Conservation (phyloP, 768 basidiomycete species). For the Leccinum subgranulosum region DNA sequence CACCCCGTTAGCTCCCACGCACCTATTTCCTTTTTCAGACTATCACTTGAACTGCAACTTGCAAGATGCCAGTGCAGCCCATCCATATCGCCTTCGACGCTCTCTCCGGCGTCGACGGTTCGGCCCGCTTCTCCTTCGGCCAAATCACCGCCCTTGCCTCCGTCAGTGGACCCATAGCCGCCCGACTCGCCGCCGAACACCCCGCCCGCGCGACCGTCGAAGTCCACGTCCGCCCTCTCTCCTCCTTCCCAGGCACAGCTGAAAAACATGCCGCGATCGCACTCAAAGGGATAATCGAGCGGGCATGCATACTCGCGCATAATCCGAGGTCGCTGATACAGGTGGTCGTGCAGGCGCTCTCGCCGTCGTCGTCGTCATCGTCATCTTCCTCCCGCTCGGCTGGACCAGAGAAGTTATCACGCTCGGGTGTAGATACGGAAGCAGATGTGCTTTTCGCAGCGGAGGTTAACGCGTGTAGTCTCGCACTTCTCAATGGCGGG, state of each 20-base stretch:
- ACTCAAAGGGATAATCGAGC: slow-evolving; percentile 56
- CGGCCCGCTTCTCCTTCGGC: slow-evolving; percentile 55
- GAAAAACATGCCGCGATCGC: slow-evolving; percentile 56
- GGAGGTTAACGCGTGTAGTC: slow-evolving; percentile 65
- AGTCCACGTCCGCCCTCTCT: slow-evolving; percentile 66
- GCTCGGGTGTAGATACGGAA: not conserved
- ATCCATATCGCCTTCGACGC: slow-evolving; percentile 50
- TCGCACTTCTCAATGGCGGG: slow-evolving; percentile 66
- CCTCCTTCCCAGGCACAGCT: slow-evolving; percentile 65
- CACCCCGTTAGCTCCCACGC: not conserved
- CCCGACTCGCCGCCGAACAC: slow-evolving; percentile 63
- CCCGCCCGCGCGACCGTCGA: slow-evolving; percentile 75
- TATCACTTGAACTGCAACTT: not conserved
- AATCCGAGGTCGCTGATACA: slow-evolving; percentile 75
- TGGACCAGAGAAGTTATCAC: not conserved
- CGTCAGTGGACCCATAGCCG: slow-evolving; percentile 78
- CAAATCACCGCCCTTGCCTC: slow-evolving; percentile 56
- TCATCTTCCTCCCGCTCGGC: not conserved
- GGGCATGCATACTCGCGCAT: slow-evolving; percentile 60
- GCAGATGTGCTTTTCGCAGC: slow-evolving; percentile 52
- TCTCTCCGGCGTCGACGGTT: slow-evolving; percentile 73
- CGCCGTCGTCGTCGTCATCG: slow-evolving; percentile 3
- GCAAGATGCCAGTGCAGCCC: not conserved
- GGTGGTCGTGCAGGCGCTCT: slow-evolving; percentile 68
- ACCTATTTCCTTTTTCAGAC: not conserved